Conservation (phyloP, 352 stramenopile genomes). For the Pythium dissotocum region DNA sequence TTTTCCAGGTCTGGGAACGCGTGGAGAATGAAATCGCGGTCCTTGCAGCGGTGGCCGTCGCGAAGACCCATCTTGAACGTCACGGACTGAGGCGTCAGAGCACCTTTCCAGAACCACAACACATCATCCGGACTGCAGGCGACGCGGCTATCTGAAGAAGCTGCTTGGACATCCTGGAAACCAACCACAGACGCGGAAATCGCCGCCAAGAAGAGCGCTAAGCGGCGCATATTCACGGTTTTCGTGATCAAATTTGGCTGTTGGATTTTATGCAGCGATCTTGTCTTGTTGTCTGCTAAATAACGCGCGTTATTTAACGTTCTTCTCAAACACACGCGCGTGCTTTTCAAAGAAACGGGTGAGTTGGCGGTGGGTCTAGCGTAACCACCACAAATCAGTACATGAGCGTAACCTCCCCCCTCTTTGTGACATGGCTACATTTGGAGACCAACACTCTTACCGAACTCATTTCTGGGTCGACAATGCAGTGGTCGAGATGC, state of each 20-base stretch:
- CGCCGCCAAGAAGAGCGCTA: constrained; percentile 9
- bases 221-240: constrained; percentile 10
- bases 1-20: constrained; percentile 45
- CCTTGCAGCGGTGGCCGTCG: constrained; percentile 46
- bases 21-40: constrained; percentile 58
- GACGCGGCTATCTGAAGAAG: neutral
- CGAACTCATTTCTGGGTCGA: constrained; percentile 40
- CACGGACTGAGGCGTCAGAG: constrained; percentile 62
- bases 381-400: neutral
- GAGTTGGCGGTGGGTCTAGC: constrained; percentile 26
- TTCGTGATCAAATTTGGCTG: constrained; percentile 1
- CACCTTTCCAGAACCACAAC: constrained; percentile 75
- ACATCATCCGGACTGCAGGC: constrained; percentile 48
- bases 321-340: constrained; percentile 34
- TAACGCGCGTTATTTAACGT: constrained; percentile 25
- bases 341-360: constrained; percentile 33
- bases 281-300: neutral
- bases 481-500: constrained; percentile 42
- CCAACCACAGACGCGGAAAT: constrained; percentile 3
- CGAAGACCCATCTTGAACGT: constrained; percentile 73
- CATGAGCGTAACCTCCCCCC: neutral
- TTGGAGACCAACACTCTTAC: constrained; percentile 23
- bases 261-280: neutral
- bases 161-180: neutral
- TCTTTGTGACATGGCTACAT: constrained; percentile 13